Percentiles rank a stretch among this genome's conserved stretches.
These are phyloP conservation scores for Daldinia eschscholtzii DNA, from an alignment of 2,329 filamentous ascomycete species.

Conservation along the genomic window DNA sequence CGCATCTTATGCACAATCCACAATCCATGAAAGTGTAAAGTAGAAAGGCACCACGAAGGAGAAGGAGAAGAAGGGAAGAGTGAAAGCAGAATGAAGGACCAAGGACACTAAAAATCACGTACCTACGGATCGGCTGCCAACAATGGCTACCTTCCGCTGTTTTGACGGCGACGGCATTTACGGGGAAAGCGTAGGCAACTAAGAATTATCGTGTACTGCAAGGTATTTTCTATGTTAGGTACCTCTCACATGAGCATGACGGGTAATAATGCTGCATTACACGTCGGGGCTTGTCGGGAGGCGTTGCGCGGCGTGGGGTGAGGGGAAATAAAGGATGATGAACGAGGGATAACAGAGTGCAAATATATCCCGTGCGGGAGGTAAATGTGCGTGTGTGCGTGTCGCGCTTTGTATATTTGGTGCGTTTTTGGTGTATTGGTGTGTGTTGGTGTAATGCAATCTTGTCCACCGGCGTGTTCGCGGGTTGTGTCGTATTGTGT, in stretches of 20 bases:
- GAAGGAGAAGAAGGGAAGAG: not conserved
- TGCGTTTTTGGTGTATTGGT: slow-evolving; percentile 3
- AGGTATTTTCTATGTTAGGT: slow-evolving; percentile 22
- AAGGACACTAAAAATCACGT: slow-evolving; percentile 52
- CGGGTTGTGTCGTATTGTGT: not conserved
- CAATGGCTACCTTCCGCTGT: slow-evolving; percentile 86
- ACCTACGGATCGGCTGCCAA: slow-evolving; percentile 85
- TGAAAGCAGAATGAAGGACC: too few relatives aligned
- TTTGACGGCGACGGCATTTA: slow-evolving; percentile 75
- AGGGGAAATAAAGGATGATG: not conserved
- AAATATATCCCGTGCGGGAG: slow-evolving; percentile 16
- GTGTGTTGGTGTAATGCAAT: not conserved
- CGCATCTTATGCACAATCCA: slow-evolving; percentile 13
- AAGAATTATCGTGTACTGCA: slow-evolving; percentile 19
- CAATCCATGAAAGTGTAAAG: not conserved
- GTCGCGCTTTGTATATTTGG: slow-evolving; percentile 8
- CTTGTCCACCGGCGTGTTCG: not conserved
- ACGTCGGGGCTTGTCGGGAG: slow-evolving; percentile 18
- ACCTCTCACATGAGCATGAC: slow-evolving; percentile 28
- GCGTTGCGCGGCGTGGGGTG: slow-evolving; percentile 24
- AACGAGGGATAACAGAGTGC: slow-evolving; percentile 13
- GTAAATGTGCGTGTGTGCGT: not conserved
- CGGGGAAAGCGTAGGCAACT: slow-evolving; percentile 7
- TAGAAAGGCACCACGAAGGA: slow-evolving; percentile 5
- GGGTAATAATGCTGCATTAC: slow-evolving; percentile 34